These are phyloP conservation scores for Pythium periplocum DNA, from an alignment of 352 stramenopile genomes.

Conservation along the genomic window DNA sequence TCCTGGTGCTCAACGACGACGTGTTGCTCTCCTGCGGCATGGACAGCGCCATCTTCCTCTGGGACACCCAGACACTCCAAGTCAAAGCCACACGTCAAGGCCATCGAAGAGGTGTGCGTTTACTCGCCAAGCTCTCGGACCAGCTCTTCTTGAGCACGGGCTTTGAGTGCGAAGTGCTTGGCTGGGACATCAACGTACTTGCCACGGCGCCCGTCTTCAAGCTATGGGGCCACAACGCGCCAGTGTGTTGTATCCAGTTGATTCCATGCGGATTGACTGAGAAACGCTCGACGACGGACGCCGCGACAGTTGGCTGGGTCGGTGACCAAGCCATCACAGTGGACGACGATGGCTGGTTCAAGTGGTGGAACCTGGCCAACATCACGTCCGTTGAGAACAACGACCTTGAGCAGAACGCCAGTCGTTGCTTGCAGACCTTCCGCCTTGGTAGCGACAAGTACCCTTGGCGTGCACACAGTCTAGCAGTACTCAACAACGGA, in stretches of 20 bases:
- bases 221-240: constrained; percentile 59
- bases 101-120: constrained; percentile 54
- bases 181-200: constrained; percentile 64
- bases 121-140: constrained; percentile 55
- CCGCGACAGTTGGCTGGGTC: constrained; percentile 22
- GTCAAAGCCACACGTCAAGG: constrained; percentile 41
- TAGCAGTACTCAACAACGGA: constrained; percentile 58
- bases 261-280: constrained; percentile 26
- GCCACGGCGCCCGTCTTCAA: constrained; percentile 60
- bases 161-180: constrained; percentile 72
- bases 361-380: constrained; percentile 73
- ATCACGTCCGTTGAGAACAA: constrained; percentile 62
- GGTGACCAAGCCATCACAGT: constrained; percentile 69
- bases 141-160: constrained; percentile 70
- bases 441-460: constrained; percentile 62
- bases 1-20: constrained; percentile 67
- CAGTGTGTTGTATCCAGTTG: constrained; percentile 64
- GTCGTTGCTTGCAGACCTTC: constrained; percentile 62
- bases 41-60: constrained; percentile 71
- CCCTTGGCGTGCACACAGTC: constrained; percentile 61
- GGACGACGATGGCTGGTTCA: constrained; percentile 80
- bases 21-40: constrained; percentile 69
- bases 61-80: constrained; percentile 51
- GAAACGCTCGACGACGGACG: constrained; percentile 4
- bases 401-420: constrained; percentile 45